Evolutionary conservation across 2,329 filamentous ascomycete species (phyloP), one percentile per base, ranked within the genome.

Genomic region (Metarhizium guizhouense): DNA sequence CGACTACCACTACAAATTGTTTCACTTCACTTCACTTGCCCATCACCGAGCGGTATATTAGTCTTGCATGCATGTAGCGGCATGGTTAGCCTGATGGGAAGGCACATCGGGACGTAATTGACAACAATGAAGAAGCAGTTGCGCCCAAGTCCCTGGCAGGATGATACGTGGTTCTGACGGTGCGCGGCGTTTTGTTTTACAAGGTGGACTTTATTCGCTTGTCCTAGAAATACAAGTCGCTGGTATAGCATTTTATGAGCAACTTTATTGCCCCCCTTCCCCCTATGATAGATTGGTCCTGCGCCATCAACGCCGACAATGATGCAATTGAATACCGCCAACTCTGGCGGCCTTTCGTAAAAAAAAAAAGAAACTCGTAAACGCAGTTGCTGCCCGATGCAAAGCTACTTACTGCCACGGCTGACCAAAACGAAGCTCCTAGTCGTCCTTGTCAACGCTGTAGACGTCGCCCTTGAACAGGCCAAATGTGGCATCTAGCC

Each of bases 381-480:
- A 11, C 10, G 32, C 2, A 11, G 13, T 16, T 40, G 13, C 11
- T 11, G 11, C 11, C 38, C 6, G 38, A 40, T 11, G 14, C 38
- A 40, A 40, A 32, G 48, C 54, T 52, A 49, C 0, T 40, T 52
- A 49, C 3, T 40, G 40, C 20, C 20, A 32, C 25, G 16, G 38
- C 18, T 34, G 51, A 30, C 20, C 30, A 1, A 20, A 30, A 1
- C 3, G 6, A 16, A 16, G 8, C 51, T 45, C 54, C 61, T 64
- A 84, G 55, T 84, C 82, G 56, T 85, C 82, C 72, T 81, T 83
- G 59, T 83, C 80, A 10, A 74, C 73, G 62, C 71, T 77, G 57
- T 78, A 73, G 55, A 85, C 79, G 61, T 84, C 82, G 25, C 81
- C 77, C 47, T 76, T 76, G 65, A 85, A 85, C 43, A 85, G 71